Base-by-base conservation (phyloP, 2,329 filamentous ascomycete species). In the Trichoderma atroviride region DNA sequence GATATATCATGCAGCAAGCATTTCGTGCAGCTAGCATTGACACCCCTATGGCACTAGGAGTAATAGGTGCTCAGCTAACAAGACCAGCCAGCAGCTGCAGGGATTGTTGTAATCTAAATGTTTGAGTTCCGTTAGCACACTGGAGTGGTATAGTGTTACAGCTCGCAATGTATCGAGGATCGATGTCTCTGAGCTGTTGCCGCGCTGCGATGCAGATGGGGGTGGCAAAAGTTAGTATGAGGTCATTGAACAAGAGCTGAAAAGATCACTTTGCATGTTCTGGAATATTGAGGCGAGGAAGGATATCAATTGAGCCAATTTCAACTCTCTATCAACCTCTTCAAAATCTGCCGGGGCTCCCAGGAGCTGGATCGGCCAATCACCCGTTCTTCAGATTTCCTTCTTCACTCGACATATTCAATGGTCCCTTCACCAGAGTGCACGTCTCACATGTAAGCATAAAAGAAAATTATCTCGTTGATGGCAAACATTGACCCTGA, bases 401-500 rank as follows among this genome's bases (percentile, higher is more conserved):
- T 47, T 52, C 37, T 52, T 65, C 68, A 69, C 67, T 40, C 40
- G 43, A 35, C 59, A 50, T 58, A 5, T 64, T 40, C 31, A 52
- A 69, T 63, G 55, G 29, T 57, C 50, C 66, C 35, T 68, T 61
- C 69, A 70, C 58, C 47, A 24, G 43, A 24, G 58, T 56, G 63
- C 33, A 56, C 37, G 31, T 73, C 68, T 76, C 75, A 76, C 73
- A 73, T 73, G 73, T 75, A 73, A 73, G 72, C 71, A 72, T 72
- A 71, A 76, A 74, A 24, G 55, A 58, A 72, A 76, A 76, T 74
- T 75, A 73, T 76, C 74, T 78, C 74, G 77, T 77, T 77, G 75
- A 76, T 74, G 76, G 78, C 76, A 80, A 79, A 78, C 74, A 79
- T 79, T 79, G 79, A 80, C 78, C 79, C 76, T 82, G 79, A 82